Conservation (phyloP, 2,329 filamentous ascomycete genomes). For the Sarocladiaceae sp. region DNA sequence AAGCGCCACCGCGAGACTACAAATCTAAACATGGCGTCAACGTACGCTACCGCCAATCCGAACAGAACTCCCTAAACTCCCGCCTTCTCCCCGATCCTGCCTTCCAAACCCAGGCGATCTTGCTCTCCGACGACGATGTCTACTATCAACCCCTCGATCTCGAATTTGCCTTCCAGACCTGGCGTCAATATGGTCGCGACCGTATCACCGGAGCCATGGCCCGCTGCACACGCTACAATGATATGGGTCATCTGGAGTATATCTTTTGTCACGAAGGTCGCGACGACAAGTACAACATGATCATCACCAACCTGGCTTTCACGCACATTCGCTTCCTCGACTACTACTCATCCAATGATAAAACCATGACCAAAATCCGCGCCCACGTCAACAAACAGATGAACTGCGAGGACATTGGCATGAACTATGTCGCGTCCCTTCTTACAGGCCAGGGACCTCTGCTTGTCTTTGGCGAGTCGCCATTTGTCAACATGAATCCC, state of each 20-base stretch:
- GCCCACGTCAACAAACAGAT: conserved; percentile 31
- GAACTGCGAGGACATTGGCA: conserved; percentile 37
- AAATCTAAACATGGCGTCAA: conserved; percentile 24
- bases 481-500: conserved; percentile 28
- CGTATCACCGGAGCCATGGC: conserved; percentile 31
- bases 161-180: conserved; percentile 36
- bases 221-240: conserved; percentile 26
- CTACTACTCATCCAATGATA: conserved; percentile 32
- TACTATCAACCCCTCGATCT: conserved; percentile 33
- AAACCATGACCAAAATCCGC: conserved; percentile 24
- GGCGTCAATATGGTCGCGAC: conserved; percentile 32
- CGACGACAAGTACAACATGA: conserved; percentile 27
- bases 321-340: conserved; percentile 33
- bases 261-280: conserved; percentile 23
- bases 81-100: conserved; percentile 31
- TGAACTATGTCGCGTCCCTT: conserved; percentile 31
- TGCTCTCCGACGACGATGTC: conserved; percentile 35
- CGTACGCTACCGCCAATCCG: conserved; percentile 29
- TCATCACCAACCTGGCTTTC: conserved; percentile 34
- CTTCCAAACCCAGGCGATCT: conserved; percentile 33
- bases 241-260: conserved; percentile 24
- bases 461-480: conserved; percentile 27
- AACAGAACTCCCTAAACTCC: conserved; percentile 31
- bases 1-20: conserved; percentile 22
- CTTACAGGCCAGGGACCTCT: conserved; percentile 30